Evolutionary conservation across 1,284 basidiomycete species (phyloP).

Genomic region (Cutaneotrichosporon cutaneum): DNA sequence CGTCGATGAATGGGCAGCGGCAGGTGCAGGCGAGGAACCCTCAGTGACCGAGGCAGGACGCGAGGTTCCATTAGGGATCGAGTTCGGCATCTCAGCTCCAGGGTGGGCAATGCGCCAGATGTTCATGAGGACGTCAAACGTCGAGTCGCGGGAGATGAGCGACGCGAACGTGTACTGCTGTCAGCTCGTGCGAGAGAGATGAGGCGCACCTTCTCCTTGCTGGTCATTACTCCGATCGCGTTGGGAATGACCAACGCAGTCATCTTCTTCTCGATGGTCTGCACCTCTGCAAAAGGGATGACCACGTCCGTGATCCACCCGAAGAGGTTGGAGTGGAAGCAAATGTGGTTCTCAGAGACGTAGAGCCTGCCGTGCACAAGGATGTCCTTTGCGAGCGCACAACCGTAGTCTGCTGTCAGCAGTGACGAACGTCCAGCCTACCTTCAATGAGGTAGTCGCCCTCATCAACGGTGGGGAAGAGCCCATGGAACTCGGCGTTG

Average conservation of each 20-base stretch:
- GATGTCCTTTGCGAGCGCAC: conserved; percentile 93
- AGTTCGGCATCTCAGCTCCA: conserved; percentile 56
- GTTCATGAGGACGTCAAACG: conserved; percentile 92
- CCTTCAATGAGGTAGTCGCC: conserved; percentile 98
- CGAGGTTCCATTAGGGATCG: conserved; percentile 21
- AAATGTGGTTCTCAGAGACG: conserved; percentile 96
- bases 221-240: conserved; percentile 86
- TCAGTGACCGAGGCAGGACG: conserved; percentile 34
- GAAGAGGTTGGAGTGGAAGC: conserved; percentile 98
- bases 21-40: conserved; percentile 18
- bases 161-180: conserved; percentile 89
- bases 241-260: conserved; percentile 98
- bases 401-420: conserved; percentile 78
- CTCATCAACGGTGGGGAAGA: conserved; percentile 85
- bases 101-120: conserved; percentile 92
- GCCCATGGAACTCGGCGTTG: conserved; percentile 91
- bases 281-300: conserved; percentile 88
- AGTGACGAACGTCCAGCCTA: conserved; percentile 50
- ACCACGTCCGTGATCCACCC: conserved; percentile 97
- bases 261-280: conserved; percentile 92
- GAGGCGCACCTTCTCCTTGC: conserved; percentile 57
- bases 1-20: conserved; percentile 55
- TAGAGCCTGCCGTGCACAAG: conserved; percentile 94
- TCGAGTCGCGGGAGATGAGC: conserved; percentile 92
- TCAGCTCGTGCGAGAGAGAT: not conserved